Evolutionary conservation across 2,329 filamentous ascomycete genomes (phyloP).

Genomic region (Fusarium protoensiforme): DNA sequence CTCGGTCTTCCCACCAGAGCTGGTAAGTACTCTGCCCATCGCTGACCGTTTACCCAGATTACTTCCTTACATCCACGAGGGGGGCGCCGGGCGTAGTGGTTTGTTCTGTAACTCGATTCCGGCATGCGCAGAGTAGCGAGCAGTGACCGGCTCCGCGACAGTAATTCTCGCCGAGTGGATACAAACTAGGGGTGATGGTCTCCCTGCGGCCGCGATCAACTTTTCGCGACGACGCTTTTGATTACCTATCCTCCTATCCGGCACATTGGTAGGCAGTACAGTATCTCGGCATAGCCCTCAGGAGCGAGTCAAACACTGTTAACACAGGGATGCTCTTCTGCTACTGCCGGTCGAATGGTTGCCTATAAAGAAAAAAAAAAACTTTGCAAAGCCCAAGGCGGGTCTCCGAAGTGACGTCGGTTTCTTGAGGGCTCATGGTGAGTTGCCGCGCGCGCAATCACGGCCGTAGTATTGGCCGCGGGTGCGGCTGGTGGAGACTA

Average conservation of each 20-base stretch:
- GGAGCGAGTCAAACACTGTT: slow-evolving; percentile 1
- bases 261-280: slow-evolving; percentile 2
- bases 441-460: slow-evolving; percentile 31
- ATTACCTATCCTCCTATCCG: not conserved
- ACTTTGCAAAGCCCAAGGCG: slow-evolving; percentile 26
- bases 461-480: slow-evolving; percentile 19
- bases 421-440: slow-evolving; percentile 17
- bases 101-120: slow-evolving; percentile 22
- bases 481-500: not conserved
- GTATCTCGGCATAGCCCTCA: slow-evolving; percentile 19
- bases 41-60: slow-evolving; percentile 1
- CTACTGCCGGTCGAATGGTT: slow-evolving; percentile 20
- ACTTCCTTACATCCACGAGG: slow-evolving; percentile 2
- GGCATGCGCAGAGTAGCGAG: slow-evolving; percentile 30
- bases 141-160: slow-evolving; percentile 22
- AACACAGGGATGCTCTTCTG: slow-evolving; percentile 10
- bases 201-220: not conserved
- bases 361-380: slow-evolving; percentile 14
- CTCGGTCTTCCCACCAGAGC: not conserved
- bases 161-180: slow-evolving; percentile 9
- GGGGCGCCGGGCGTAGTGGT: slow-evolving; percentile 7
- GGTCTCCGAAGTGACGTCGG: slow-evolving; percentile 17
- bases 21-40: not conserved
- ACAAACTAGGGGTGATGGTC: slow-evolving; percentile 5
- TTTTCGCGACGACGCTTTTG: not conserved